These are phyloP conservation scores for Pseudocercospora pini-densiflorae DNA, from an alignment of 2,329 filamentous ascomycete species.

Conservation along the genomic window DNA sequence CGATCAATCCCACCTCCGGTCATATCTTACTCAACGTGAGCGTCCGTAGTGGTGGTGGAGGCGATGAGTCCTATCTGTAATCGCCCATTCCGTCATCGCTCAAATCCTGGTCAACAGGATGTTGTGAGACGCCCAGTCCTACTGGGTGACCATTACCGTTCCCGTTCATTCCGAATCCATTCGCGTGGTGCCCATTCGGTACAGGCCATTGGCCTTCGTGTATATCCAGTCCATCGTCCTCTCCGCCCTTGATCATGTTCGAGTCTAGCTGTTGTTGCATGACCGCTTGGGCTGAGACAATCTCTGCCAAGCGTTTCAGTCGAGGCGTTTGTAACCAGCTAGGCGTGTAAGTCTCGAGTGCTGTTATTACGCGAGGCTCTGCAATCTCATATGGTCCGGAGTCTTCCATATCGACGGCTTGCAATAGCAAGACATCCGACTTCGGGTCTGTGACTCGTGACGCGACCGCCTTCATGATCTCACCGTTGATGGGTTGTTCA, in stretches of 20 bases:
- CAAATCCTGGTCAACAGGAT: slow-evolving; percentile 21
- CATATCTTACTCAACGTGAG: not conserved
- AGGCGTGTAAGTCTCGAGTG: slow-evolving; percentile 95
- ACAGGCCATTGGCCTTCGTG: slow-evolving; percentile 31
- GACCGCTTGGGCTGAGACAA: slow-evolving; percentile 94
- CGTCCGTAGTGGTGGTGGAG: not conserved
- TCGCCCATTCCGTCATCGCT: slow-evolving; percentile 19
- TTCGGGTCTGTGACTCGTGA: slow-evolving; percentile 92
- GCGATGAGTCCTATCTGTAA: slow-evolving; percentile 17
- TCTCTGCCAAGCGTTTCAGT: slow-evolving; percentile 95
- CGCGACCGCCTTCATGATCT: slow-evolving; percentile 99
- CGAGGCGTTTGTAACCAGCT: slow-evolving; percentile 98
- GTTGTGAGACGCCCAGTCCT: slow-evolving; percentile 18
- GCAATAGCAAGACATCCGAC: slow-evolving; percentile 90
- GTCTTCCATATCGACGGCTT: slow-evolving; percentile 98
- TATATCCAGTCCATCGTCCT: slow-evolving; percentile 31
- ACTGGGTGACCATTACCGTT: slow-evolving; percentile 11
- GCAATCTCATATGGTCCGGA: slow-evolving; percentile 98
- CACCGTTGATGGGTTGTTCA: slow-evolving; percentile 98
- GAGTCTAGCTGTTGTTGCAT: slow-evolving; percentile 64
- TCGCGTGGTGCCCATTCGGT: slow-evolving; percentile 21
- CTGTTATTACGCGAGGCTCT: slow-evolving; percentile 92
- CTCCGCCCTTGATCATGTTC: slow-evolving; percentile 32
- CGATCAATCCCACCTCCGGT: not conserved
- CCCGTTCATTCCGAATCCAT: slow-evolving; percentile 18